These are phyloP conservation scores for Tetrapyrgos nigripes DNA, from an alignment of 1,284 basidiomycete species.

Conservation along the genomic window DNA sequence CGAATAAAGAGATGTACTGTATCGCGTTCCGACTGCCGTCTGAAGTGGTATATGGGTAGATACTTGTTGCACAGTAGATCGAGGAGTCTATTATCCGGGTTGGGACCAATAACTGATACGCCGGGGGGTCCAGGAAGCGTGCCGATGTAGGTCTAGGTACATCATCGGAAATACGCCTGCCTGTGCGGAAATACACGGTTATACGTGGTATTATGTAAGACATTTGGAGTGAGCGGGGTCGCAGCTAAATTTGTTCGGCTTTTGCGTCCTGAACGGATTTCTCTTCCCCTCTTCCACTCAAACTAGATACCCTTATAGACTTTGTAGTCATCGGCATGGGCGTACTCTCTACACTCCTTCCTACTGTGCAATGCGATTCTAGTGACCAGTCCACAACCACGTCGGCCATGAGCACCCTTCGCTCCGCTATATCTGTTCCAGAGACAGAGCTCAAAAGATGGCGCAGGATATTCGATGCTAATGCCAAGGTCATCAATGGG, in stretches of 20 bases:
- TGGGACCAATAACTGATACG: no score
- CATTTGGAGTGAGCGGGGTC: no score
- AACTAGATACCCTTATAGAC: conserved; percentile 20
- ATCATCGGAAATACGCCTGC: no score
- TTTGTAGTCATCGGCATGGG: conserved; percentile 14
- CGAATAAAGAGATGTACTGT: conserved; percentile 99
- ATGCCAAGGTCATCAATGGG: conserved; percentile 77
- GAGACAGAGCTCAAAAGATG: conserved; percentile 87
- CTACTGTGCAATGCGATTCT: conserved; percentile 59
- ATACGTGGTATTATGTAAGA: no score
- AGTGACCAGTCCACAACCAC: conserved; percentile 45
- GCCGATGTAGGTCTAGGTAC: no score
- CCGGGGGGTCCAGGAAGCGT: no score
- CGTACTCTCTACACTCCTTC: conserved; percentile 41
- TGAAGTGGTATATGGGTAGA: conserved; percentile 51
- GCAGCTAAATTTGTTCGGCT: no score
- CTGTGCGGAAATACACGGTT: no score
- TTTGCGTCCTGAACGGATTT: conserved; percentile 1
- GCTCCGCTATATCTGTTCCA: conserved; percentile 71
- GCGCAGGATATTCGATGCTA: conserved; percentile 84
- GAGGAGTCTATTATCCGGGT: background rate
- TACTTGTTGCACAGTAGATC: conserved; percentile 9
- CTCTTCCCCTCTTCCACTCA: conserved; percentile 32
- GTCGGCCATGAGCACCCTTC: conserved; percentile 67
- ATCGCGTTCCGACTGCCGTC: conserved; percentile 88